Evolutionary conservation across 129 eudicot genomes (phyloP).

Genomic region (Tanacetum coccineum): DNA sequence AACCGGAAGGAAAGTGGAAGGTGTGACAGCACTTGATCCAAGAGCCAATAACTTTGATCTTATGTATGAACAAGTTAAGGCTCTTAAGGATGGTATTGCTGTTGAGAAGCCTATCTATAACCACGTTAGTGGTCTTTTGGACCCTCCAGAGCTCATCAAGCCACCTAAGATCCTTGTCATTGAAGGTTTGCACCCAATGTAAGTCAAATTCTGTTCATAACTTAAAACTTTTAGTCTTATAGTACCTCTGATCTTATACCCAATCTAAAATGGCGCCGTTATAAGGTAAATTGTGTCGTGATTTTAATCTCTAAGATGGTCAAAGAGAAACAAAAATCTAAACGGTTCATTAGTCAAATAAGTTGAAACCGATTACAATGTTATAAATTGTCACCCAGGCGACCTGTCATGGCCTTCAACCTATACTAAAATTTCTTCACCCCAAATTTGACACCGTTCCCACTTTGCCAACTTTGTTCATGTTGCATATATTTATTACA

Average conservation of each 20-base stretch:
- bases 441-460: not conserved
- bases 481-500: not conserved
- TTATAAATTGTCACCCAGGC: not conserved
- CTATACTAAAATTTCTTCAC: not conserved
- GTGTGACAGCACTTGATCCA: constrained; percentile 96
- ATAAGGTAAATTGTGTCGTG: not conserved
- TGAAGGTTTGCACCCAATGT: constrained; percentile 98
- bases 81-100: constrained; percentile 61
- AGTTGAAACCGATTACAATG: not conserved
- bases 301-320: not conserved
- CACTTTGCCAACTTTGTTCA: too few relatives aligned
- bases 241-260: not conserved
- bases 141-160: constrained; percentile 90
- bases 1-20: constrained; percentile 83
- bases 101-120: constrained; percentile 89
- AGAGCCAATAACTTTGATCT: constrained; percentile 89
- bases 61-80: constrained; percentile 96
- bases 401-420: not conserved
- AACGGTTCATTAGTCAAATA: too few relatives aligned
- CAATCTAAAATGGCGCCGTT: not conserved
- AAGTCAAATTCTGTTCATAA: constrained; percentile 28
- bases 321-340: not conserved
- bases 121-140: constrained; percentile 88
- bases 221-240: not conserved
- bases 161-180: constrained; percentile 96